phyloP scores from a whole-genome alignment of 352 stramenopile genomes.

The Pythium scleroteichum region DNA sequence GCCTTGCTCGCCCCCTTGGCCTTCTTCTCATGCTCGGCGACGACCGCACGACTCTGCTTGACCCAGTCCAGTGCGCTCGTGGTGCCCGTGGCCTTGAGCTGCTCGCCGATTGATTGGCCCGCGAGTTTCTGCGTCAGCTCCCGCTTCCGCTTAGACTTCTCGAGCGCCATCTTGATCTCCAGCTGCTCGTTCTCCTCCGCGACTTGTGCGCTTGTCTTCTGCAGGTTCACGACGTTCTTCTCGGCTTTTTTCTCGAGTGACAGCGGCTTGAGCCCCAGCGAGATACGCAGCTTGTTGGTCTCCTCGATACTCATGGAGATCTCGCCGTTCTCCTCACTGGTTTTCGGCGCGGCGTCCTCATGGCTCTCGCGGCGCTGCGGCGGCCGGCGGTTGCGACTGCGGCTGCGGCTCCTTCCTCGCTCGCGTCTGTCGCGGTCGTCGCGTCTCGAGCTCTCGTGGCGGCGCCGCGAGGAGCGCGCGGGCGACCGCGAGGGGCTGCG shows the following conservation, averaged over 20 bases:
- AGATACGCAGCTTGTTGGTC: constrained; percentile 72
- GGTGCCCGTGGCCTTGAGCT: constrained; percentile 42
- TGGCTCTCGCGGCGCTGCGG: constrained; percentile 27
- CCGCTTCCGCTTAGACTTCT: constrained; percentile 67
- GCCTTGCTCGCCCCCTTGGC: constrained; percentile 4
- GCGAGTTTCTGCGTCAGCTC: constrained; percentile 70
- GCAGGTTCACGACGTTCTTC: constrained; percentile 57
- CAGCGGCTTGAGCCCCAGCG: constrained; percentile 77
- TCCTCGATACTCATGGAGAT: constrained; percentile 84
- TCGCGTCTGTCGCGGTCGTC: constrained; percentile 3
- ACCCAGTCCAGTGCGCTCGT: constrained; percentile 70
- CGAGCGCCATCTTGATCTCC: constrained; percentile 54
- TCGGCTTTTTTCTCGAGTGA: constrained; percentile 49
- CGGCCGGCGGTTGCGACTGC: constrained; percentile 14
- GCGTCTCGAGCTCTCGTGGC: constrained; percentile 9
- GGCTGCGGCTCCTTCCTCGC: constrained; percentile 12
- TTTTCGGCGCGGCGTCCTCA: constrained; percentile 30
- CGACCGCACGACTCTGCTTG: constrained; percentile 49
- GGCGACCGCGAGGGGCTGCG: constrained; percentile 19
- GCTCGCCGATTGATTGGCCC: constrained; percentile 74
- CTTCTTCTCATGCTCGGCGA: constrained; percentile 22
- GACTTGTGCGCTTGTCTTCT: constrained; percentile 65
- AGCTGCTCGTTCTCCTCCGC: constrained; percentile 46
- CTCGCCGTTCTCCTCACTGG: constrained; percentile 72
- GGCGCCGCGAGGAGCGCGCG: constrained; percentile 7